These are phyloP conservation scores for Mycena belliarum DNA, from an alignment of 768 basidiomycete genomes.

Conservation along the genomic window DNA sequence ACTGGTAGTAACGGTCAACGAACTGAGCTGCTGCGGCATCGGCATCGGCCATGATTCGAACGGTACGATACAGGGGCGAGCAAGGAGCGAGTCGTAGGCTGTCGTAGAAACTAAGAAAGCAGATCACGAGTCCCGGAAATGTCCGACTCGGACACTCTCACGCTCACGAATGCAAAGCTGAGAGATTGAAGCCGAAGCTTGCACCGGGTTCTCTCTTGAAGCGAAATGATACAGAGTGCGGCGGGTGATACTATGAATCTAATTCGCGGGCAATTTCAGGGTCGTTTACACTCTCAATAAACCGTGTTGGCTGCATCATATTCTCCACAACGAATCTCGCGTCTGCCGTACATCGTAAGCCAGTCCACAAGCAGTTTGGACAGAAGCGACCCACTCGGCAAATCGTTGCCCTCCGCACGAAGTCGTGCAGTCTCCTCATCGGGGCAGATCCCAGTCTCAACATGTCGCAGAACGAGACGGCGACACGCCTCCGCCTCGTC, in stretches of 20 bases:
- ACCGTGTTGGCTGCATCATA: slow-evolving; percentile 46
- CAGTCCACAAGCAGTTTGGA: neutral
- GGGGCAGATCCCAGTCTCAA: slow-evolving; percentile 73
- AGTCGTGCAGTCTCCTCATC: slow-evolving; percentile 62
- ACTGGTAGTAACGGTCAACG: slow-evolving; percentile 78
- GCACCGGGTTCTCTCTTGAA: no score
- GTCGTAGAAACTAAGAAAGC: no score
- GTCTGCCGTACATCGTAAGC: slow-evolving; percentile 31
- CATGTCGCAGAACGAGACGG: slow-evolving; percentile 71
- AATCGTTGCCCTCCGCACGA: slow-evolving; percentile 79
- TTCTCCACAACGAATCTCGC: slow-evolving; percentile 46
- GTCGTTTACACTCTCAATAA: slow-evolving; percentile 40
- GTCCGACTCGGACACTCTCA: no score
- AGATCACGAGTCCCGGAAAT: no score
- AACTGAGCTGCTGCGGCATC: slow-evolving; percentile 77
- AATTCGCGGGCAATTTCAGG: slow-evolving; percentile 19
- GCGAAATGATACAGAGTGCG: no score
- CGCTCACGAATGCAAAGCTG: no score
- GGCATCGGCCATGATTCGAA: slow-evolving; percentile 61
- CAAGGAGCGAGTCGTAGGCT: neutral
- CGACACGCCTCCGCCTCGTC: slow-evolving; percentile 54
- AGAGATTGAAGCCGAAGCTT: no score
- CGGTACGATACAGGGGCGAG: neutral
- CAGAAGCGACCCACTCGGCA: slow-evolving; percentile 55
- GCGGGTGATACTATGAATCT: slow-evolving; percentile 4